phyloP scores from a whole-genome alignment of 176 grass and related monocot genomes.

The Panicum miliaceum region DNA sequence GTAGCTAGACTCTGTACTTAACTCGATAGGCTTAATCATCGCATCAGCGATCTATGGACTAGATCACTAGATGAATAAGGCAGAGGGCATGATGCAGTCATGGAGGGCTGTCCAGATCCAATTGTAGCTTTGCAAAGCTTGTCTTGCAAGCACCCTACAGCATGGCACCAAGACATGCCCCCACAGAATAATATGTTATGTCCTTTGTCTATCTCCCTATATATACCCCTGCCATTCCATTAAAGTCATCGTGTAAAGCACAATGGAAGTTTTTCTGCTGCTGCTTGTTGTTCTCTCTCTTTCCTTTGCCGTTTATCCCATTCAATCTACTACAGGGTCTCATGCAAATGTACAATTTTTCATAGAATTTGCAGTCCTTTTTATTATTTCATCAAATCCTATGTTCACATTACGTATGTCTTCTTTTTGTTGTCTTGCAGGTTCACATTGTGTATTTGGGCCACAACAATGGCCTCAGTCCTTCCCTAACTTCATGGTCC shows the following conservation, averaged over 20 bases:
- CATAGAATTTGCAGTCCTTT: constrained; percentile 27
- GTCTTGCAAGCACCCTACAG: constrained; percentile 76
- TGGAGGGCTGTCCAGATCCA: constrained; percentile 77
- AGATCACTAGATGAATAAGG: constrained; percentile 57
- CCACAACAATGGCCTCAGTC: constrained; percentile 58
- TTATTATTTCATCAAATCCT: constrained; percentile 44
- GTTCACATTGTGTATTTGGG: constrained; percentile 98
- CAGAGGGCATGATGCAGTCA: constrained; percentile 72
- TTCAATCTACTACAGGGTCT: constrained; percentile 44
- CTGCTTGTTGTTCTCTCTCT: constrained; percentile 59
- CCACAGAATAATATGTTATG: constrained; percentile 64
- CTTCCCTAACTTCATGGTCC: constrained; percentile 65
- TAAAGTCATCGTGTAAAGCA: constrained; percentile 52
- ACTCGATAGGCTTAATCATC: constrained; percentile 53
- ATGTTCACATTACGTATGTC: constrained; percentile 23
- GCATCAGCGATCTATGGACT: constrained; percentile 46
- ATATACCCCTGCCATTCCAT: constrained; percentile 55
- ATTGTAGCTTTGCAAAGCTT: constrained; percentile 77
- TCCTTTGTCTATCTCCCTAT: constrained; percentile 59
- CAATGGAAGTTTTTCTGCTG: constrained; percentile 75
- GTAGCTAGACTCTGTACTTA: constrained; percentile 51
- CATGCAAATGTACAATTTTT: constrained; percentile 49
- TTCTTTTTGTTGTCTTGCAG: constrained; percentile 58
- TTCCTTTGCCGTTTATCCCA: constrained; percentile 52
- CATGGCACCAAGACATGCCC: constrained; percentile 40